Conservation (phyloP, 2,329 filamentous ascomycete species). For the Alternaria panax region DNA sequence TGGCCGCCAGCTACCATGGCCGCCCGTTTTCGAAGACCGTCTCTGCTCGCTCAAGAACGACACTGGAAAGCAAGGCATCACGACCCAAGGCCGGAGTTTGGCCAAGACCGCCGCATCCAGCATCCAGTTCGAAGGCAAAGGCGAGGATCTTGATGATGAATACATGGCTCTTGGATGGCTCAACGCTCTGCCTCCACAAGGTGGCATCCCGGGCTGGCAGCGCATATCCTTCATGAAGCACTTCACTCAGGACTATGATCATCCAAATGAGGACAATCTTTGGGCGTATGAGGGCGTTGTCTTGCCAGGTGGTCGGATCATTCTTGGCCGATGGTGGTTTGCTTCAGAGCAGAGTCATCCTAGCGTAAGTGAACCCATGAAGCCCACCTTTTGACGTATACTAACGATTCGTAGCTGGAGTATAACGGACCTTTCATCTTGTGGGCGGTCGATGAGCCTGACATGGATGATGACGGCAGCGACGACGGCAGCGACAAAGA, state of each 20-base stretch:
- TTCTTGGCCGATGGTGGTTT: slow-evolving; percentile 59
- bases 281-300: slow-evolving; percentile 61
- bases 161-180: slow-evolving; percentile 56
- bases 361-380: slow-evolving; percentile 23
- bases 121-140: slow-evolving; percentile 50
- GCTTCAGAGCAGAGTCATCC: slow-evolving; percentile 38
- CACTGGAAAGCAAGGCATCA: slow-evolving; percentile 4
- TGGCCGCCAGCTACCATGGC: slow-evolving; percentile 43
- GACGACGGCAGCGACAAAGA: slow-evolving; percentile 7
- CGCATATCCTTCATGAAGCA: slow-evolving; percentile 64
- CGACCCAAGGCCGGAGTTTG: slow-evolving; percentile 17
- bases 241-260: slow-evolving; percentile 44
- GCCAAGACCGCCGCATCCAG: slow-evolving; percentile 15
- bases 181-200: slow-evolving; percentile 58
- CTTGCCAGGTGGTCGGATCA: slow-evolving; percentile 56
- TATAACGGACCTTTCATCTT: slow-evolving; percentile 38
- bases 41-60: slow-evolving; percentile 47
- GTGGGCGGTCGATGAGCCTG: slow-evolving; percentile 50
- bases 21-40: slow-evolving; percentile 50
- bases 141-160: slow-evolving; percentile 47
- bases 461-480: slow-evolving; percentile 6
- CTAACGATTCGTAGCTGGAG: slow-evolving; percentile 25
- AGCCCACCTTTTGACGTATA: not conserved
- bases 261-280: slow-evolving; percentile 45
- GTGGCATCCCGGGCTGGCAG: slow-evolving; percentile 60